Percentiles rank a stretch among this genome's conserved stretches.
These are phyloP conservation scores for Pelargonium cotyledonis DNA, from an alignment of 441 rosid species.

Conservation along the genomic window DNA sequence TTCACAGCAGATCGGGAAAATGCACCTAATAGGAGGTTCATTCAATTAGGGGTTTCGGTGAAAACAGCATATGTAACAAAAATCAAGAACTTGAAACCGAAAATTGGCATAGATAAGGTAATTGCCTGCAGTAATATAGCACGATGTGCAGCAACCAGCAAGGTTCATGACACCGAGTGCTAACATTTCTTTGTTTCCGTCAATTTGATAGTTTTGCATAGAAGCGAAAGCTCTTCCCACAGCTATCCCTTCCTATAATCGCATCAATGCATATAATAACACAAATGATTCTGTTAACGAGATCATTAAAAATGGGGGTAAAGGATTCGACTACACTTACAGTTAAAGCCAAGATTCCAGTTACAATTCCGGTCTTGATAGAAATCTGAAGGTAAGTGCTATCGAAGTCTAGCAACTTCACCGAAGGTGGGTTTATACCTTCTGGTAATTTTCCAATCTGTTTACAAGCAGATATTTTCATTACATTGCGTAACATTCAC, in stretches of 20 bases:
- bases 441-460: conserved; percentile 19
- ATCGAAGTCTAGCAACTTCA: conserved; percentile 5
- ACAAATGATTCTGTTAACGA: background rate
- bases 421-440: conserved; percentile 24
- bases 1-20: conserved; percentile 90
- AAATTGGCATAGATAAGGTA: background rate
- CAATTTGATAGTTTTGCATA: conserved; percentile 23
- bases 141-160: conserved; percentile 24
- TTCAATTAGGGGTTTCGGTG: background rate
- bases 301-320: background rate
- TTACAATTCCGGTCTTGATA: conserved; percentile 9
- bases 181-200: conserved; percentile 33
- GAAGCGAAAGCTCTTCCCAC: conserved; percentile 27
- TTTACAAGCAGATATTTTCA: background rate
- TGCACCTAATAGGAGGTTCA: conserved; percentile 44
- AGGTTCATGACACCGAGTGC: conserved; percentile 25
- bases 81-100: background rate
- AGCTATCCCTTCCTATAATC: conserved; percentile 24
- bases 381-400: conserved; percentile 12
- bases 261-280: too few species aligned
- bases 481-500: background rate
- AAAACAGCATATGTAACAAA: background rate
- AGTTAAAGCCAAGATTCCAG: conserved; percentile 21
- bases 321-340: conserved; percentile 9
- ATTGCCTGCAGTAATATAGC: conserved; percentile 25